These are phyloP conservation scores for Aspergillus versicolor DNA, from an alignment of 2,329 filamentous ascomycete genomes.

Conservation along the genomic window DNA sequence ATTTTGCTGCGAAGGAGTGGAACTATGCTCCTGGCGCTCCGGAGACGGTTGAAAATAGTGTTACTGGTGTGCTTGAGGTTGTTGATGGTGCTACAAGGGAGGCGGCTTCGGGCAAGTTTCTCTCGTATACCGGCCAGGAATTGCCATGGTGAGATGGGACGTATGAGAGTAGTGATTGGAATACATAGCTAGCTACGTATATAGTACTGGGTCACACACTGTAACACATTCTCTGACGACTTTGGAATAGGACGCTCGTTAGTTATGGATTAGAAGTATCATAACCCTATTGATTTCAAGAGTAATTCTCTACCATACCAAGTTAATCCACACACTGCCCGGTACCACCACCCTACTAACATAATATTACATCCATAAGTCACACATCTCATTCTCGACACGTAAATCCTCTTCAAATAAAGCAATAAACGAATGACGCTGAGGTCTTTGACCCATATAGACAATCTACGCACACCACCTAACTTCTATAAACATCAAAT, in stretches of 20 bases:
- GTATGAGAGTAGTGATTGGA: too few species aligned
- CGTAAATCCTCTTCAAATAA: neutral
- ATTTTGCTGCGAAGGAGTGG: slow-evolving; percentile 34
- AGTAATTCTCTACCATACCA: too few species aligned
- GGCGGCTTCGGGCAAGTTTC: slow-evolving; percentile 33
- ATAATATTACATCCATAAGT: neutral
- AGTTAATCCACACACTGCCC: neutral
- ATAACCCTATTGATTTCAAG: too few species aligned
- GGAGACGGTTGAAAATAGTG: slow-evolving; percentile 33
- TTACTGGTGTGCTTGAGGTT: slow-evolving; percentile 32
- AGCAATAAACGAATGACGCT: neutral
- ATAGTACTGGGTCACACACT: too few species aligned
- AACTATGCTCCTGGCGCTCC: slow-evolving; percentile 24
- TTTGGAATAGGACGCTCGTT: too few species aligned
- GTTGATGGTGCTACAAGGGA: slow-evolving; percentile 40
- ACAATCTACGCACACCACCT: neutral
- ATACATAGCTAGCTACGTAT: too few species aligned
- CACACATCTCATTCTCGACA: neutral
- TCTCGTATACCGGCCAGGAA: slow-evolving; percentile 26
- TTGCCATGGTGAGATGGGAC: neutral
- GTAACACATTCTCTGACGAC: too few species aligned
- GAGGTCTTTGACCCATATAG: neutral
- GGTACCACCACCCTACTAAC: neutral
- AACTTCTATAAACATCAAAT: neutral
- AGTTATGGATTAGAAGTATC: too few species aligned